Evolutionary conservation across 768 basidiomycete genomes (phyloP).

Genomic region (Gymnopilus junonius): DNA sequence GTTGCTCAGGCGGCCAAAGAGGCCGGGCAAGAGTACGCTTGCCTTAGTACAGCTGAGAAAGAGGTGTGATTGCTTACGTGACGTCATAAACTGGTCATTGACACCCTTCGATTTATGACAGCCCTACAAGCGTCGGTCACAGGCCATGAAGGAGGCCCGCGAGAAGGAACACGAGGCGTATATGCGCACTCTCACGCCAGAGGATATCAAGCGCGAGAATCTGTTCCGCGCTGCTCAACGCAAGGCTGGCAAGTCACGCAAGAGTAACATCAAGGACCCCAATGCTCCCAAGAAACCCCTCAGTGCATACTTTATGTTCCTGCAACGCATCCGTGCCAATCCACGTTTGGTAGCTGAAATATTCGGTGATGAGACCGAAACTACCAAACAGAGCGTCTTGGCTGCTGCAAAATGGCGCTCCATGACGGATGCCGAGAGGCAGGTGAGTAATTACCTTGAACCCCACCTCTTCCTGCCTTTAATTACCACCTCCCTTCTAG

Average conservation of each 20-base stretch:
- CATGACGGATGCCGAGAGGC: slow-evolving; percentile 92
- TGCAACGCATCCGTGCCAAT: slow-evolving; percentile 87
- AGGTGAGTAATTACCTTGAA: slow-evolving; percentile 52
- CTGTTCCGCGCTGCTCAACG: slow-evolving; percentile 89
- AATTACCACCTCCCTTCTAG: slow-evolving; percentile 42
- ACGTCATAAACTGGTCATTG: slow-evolving; percentile 31
- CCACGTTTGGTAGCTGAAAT: slow-evolving; percentile 75
- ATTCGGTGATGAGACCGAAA: slow-evolving; percentile 90
- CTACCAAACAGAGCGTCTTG: slow-evolving; percentile 92
- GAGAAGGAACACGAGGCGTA: slow-evolving; percentile 84
- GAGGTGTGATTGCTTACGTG: slow-evolving; percentile 58
- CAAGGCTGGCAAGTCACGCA: slow-evolving; percentile 90
- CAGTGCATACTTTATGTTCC: slow-evolving; percentile 93
- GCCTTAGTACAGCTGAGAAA: slow-evolving; percentile 78
- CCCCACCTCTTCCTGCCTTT: not conserved
- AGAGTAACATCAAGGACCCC: slow-evolving; percentile 95
- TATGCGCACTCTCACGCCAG: slow-evolving; percentile 87
- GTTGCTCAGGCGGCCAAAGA: slow-evolving; percentile 96
- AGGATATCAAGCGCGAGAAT: slow-evolving; percentile 95
- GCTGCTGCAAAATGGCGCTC: slow-evolving; percentile 93
- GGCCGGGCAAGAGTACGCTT: slow-evolving; percentile 89
- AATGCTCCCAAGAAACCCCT: slow-evolving; percentile 97
- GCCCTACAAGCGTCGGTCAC: slow-evolving; percentile 87
- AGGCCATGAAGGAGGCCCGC: slow-evolving; percentile 82
- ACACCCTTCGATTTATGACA: slow-evolving; percentile 32